Percentiles rank a stretch among this genome's conserved stretches.
Conservation (phyloP, 768 basidiomycete genomes). For the Leccinum rimulosum region DNA sequence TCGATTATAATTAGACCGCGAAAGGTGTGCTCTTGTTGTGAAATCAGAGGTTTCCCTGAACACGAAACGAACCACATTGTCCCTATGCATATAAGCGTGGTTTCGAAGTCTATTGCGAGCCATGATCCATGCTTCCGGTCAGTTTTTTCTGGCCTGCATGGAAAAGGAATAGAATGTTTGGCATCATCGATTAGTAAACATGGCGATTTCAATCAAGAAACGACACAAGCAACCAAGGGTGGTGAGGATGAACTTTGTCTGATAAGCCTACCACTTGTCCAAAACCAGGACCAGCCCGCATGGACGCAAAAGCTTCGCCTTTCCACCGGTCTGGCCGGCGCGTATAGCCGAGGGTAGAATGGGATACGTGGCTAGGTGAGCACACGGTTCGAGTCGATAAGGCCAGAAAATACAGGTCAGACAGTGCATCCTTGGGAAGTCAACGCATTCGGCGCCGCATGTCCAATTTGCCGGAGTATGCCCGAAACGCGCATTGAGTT, state of each 20-base stretch:
- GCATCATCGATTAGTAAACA: neutral
- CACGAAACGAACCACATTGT: neutral
- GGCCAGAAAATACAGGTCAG: neutral
- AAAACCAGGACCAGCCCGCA: neutral
- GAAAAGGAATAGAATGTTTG: neutral
- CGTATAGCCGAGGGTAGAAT: neutral
- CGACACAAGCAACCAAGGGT: slow-evolving; percentile 1
- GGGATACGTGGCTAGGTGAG: neutral
- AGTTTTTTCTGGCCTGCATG: neutral
- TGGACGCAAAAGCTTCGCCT: neutral
- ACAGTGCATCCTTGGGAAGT: neutral
- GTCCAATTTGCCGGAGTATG: neutral
- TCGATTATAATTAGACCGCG: neutral
- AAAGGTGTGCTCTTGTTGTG: neutral
- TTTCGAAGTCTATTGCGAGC: neutral
- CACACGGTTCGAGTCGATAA: neutral
- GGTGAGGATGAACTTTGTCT: neutral
- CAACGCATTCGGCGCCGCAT: neutral
- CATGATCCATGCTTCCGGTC: neutral
- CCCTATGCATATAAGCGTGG: neutral
- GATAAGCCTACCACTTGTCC: neutral
- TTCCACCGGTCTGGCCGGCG: neutral
- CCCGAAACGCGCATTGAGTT: neutral
- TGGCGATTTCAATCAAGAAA: neutral
- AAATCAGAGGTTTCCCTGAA: neutral